These are phyloP conservation scores for Cercospora zeina DNA, from an alignment of 2,329 filamentous ascomycete species.

Conservation along the genomic window DNA sequence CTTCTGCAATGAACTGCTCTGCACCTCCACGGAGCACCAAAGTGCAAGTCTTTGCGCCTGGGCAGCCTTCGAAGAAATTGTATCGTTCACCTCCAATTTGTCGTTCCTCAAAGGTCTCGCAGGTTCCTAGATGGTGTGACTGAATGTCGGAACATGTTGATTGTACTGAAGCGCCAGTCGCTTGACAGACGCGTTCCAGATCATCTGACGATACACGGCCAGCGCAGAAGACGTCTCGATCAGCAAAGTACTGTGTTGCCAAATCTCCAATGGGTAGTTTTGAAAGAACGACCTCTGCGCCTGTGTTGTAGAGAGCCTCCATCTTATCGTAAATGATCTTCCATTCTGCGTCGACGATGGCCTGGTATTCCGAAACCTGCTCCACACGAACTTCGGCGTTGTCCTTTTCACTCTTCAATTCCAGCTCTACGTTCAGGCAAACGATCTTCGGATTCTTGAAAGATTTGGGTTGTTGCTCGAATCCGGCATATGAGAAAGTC, in stretches of 20 bases:
- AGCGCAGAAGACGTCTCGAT: slow-evolving; percentile 97
- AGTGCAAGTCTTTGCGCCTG: slow-evolving; percentile 94
- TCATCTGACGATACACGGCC: slow-evolving; percentile 89
- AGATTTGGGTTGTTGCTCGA: slow-evolving; percentile 97
- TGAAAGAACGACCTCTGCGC: slow-evolving; percentile 94
- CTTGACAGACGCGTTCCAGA: slow-evolving; percentile 93
- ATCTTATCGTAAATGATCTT: slow-evolving; percentile 99
- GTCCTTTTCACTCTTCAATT: slow-evolving; percentile 98
- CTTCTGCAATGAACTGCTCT: slow-evolving; percentile 98
- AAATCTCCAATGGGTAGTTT: slow-evolving; percentile 97
- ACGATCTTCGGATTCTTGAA: slow-evolving; percentile 95
- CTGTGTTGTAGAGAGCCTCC: slow-evolving; percentile 88
- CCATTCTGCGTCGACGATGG: slow-evolving; percentile 98
- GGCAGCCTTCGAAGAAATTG: slow-evolving; percentile 98
- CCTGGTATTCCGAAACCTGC: slow-evolving; percentile 98
- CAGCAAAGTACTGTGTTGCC: slow-evolving; percentile 91
- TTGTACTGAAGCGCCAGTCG: slow-evolving; percentile 87
- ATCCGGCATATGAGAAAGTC: slow-evolving; percentile 98
- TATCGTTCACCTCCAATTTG: slow-evolving; percentile 97
- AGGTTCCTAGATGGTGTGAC: slow-evolving; percentile 77
- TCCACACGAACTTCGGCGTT: slow-evolving; percentile 98
- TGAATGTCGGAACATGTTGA: slow-evolving; percentile 96
- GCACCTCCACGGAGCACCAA: slow-evolving; percentile 91
- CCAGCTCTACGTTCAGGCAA: slow-evolving; percentile 95
- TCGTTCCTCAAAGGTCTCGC: slow-evolving; percentile 87